Percentiles rank a stretch among this genome's conserved stretches.
Conservation (phyloP, 352 stramenopile species). For the Saprolegnia diclina region DNA sequence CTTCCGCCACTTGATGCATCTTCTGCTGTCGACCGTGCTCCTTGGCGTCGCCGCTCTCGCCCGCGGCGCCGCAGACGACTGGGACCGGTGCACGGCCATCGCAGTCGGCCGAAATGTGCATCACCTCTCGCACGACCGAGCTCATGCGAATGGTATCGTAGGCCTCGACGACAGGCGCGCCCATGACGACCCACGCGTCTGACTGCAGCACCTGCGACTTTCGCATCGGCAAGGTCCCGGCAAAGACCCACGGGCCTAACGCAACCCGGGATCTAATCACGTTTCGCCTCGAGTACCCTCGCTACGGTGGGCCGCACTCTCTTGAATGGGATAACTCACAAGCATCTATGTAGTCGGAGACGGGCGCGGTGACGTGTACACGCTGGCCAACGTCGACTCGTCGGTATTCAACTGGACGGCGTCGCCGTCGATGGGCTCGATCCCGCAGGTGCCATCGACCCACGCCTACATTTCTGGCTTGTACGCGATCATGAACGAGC, state of each 20-base stretch:
- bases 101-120: constrained; percentile 62
- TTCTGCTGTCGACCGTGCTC: neutral
- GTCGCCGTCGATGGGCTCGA: constrained; percentile 54
- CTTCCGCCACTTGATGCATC: neutral
- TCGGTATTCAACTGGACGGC: constrained; percentile 69
- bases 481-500: constrained; percentile 83
- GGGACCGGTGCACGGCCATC: constrained; percentile 70
- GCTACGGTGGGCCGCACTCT: constrained; percentile 2
- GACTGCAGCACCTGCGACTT: constrained; percentile 83
- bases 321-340: neutral
- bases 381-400: constrained; percentile 29
- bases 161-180: constrained; percentile 54
- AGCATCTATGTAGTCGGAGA: neutral
- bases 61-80: neutral
- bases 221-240: constrained; percentile 69
- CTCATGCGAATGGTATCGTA: constrained; percentile 20
- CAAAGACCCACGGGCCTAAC: constrained; percentile 3
- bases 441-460: constrained; percentile 56
- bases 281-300: constrained; percentile 6
- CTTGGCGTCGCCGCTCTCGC: neutral
- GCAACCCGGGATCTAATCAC: neutral
- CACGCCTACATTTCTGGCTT: constrained; percentile 72
- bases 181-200: constrained; percentile 83
- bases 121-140: neutral
- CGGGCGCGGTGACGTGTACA: neutral